Base-by-base conservation (phyloP, 331 rosid species). In the Stylosanthes scabra region DNA sequence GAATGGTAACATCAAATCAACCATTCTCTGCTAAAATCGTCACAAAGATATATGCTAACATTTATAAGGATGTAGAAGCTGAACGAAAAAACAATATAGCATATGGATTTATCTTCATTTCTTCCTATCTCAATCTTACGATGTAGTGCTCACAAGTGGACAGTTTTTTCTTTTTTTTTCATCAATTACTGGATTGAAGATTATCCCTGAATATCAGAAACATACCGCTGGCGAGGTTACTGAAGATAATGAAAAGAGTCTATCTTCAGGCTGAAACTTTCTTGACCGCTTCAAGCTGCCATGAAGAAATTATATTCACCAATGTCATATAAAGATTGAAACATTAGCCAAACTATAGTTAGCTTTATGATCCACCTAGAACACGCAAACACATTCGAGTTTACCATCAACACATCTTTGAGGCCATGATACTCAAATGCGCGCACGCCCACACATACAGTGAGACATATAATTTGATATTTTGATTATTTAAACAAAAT, bases 181-280 rank as follows among this genome's bases (percentile, higher is more conserved):
- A 41, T n/a, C n/a, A n/a, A n/a, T 54, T 72, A 20, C 54, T 31
- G 25, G 46, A 52, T 49, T 51, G 67, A 59, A 69, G 63, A 66
- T 44, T 49, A 81, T 73, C 45, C 46, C 44, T 27, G 66, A 63
- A 86, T 27, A 76, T 52, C 44, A 81, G 63, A 81, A 76, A 66
- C 84, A 20, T 54, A 95, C 99, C 72, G 97, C 99, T 46, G 97
- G 99, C 6, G 99, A 95, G 59, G 97, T 91, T 39, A 95, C 97
- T 5, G 99, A 95, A 49, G 97, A 95, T 77, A 95, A 84, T 57
- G 99, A 95, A 74, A 95, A 95, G 77, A 95, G 97, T 73, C 99
- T 87, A 81, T 95, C 99, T 76, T 92, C 99, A 6, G 96, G 97
- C 80, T 95, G 99, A 88, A 95, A 95, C 83, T 95, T 95, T 80